Percentiles rank a stretch among this genome's conserved stretches.
phyloP scores from a whole-genome alignment of 2,329 filamentous ascomycete species.

The Aureobasidium sp. region DNA sequence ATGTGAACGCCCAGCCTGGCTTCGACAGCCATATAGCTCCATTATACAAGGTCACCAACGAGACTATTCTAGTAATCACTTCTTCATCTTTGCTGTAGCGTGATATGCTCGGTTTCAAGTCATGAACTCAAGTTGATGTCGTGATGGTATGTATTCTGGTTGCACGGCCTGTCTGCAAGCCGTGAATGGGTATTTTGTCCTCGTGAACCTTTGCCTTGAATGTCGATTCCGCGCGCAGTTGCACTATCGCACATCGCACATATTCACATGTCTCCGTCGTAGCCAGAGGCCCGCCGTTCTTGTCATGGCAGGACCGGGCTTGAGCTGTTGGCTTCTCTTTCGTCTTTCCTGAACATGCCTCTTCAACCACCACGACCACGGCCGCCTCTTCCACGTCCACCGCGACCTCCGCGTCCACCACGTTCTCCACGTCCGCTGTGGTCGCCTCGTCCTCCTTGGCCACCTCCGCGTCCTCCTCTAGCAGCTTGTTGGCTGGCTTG shows the following conservation, averaged over 20 bases:
- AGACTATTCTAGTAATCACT: background rate
- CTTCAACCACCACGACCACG: slow-evolving; percentile 36
- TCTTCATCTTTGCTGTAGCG: background rate
- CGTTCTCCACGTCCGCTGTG: slow-evolving; percentile 48
- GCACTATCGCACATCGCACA: background rate
- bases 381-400: slow-evolving; percentile 45
- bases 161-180: background rate
- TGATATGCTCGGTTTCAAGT: background rate
- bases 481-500: slow-evolving; percentile 60
- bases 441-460: slow-evolving; percentile 46
- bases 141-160: background rate
- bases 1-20: background rate
- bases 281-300: background rate
- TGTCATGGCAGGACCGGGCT: background rate
- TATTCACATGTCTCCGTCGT: background rate
- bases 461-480: slow-evolving; percentile 56
- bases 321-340: slow-evolving; percentile 2
- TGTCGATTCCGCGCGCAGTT: background rate
- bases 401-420: slow-evolving; percentile 50
- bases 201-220: background rate
- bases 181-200: background rate
- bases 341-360: background rate
- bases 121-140: slow-evolving; percentile 5
- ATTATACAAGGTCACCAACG: too few species aligned
- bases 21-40: background rate